phyloP scores from a whole-genome alignment of 2,329 filamentous ascomycete genomes.

The Blastomyces parvus region DNA sequence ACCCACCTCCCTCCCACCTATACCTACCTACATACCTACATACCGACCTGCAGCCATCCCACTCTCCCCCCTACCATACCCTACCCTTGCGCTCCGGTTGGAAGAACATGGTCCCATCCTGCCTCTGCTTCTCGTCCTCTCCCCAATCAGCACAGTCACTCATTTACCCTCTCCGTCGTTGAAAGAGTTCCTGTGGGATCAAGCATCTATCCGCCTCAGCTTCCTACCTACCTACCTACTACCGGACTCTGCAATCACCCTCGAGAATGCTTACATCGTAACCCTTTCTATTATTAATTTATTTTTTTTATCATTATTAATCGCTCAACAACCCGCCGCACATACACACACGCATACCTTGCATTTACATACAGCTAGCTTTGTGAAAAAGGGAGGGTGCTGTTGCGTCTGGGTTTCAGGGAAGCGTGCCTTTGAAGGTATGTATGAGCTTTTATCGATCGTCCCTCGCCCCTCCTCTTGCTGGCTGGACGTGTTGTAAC shows the following conservation, averaged over 20 bases:
- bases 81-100: background rate
- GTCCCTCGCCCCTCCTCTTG: background rate
- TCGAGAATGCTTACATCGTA: constrained; percentile 2
- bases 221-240: background rate
- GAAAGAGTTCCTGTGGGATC: background rate
- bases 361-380: background rate
- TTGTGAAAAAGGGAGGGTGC: constrained; percentile 4
- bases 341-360: background rate
- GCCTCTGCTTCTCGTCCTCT: background rate
- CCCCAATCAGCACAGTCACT: background rate
- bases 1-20: background rate
- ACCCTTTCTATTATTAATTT: constrained; percentile 5
- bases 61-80: background rate
- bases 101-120: background rate
- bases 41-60: constrained; percentile 4
- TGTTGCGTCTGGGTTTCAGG: background rate
- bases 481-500: background rate
- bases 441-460: background rate
- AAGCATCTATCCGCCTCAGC: background rate
- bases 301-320: constrained; percentile 7
- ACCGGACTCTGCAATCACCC: background rate
- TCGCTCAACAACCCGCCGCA: background rate
- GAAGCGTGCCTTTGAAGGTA: constrained; percentile 2
- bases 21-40: background rate
- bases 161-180: constrained; percentile 1